A percentile compares a stretch with the other conserved stretches of the same genome.
These are phyloP conservation scores for Trichomonascus vanleenenianus DNA, from an alignment of 805 yeast genomes.

Conservation along the genomic window DNA sequence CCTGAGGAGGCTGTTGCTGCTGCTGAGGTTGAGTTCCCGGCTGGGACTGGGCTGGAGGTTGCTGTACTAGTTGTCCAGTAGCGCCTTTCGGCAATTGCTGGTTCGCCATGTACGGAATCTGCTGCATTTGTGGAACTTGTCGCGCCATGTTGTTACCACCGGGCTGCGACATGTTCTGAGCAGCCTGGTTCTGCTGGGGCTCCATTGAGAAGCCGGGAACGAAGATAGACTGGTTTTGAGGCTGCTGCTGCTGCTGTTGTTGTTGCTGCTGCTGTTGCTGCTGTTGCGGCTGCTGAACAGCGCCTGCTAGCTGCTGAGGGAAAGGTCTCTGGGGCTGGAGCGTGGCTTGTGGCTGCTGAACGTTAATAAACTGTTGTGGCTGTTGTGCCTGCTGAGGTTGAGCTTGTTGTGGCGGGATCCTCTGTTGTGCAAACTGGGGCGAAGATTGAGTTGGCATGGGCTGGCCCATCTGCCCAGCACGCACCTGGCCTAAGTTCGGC, in stretches of 20 bases:
- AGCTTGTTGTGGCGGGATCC: not conserved
- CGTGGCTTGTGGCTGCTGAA: conserved; percentile 10
- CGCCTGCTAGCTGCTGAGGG: too few species aligned
- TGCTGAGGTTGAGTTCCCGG: conserved; percentile 1
- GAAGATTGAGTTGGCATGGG: not conserved
- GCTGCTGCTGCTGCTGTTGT: conserved; percentile 22
- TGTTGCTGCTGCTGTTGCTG: conserved; percentile 23
- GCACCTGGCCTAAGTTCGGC: conserved; percentile 1
- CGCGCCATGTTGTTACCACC: not conserved
- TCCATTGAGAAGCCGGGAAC: conserved; percentile 23
- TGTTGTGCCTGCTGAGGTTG: not conserved
- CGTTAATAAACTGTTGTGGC: conserved; percentile 1
- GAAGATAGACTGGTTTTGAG: conserved; percentile 16
- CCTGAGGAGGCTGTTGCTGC: conserved; percentile 5
- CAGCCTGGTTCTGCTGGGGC: conserved; percentile 1
- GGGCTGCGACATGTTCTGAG: conserved; percentile 3
- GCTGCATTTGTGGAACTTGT: not conserved
- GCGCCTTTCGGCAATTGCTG: too few species aligned
- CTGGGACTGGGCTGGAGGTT: conserved; percentile 7
- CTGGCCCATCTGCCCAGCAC: not conserved
- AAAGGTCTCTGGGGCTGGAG: conserved; percentile 8
- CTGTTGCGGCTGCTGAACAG: too few species aligned
- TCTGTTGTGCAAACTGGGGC: not conserved
- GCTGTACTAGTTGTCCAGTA: conserved; percentile 4
- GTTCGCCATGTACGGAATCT: not conserved